phyloP scores from a whole-genome alignment of 2,329 filamentous ascomycete species.

The Cadophora sp. region DNA sequence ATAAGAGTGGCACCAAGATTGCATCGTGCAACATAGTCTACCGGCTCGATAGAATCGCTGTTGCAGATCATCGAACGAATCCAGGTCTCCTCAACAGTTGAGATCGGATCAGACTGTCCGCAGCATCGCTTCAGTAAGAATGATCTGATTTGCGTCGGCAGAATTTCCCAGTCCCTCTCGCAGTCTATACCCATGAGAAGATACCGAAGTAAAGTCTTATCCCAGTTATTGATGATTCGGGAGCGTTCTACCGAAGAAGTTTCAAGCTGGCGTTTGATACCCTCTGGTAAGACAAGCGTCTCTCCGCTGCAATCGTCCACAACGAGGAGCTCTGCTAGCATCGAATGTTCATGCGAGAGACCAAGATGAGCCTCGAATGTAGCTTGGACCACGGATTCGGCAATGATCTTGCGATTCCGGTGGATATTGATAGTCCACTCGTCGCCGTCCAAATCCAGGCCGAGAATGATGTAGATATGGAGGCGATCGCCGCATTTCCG shows the following conservation, averaged over 20 bases:
- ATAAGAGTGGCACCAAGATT: constrained; percentile 34
- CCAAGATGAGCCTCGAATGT: constrained; percentile 34
- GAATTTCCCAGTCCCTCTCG: constrained; percentile 13
- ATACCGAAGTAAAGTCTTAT: constrained; percentile 1
- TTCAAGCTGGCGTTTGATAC: constrained; percentile 34
- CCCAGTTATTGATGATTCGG: constrained; percentile 2
- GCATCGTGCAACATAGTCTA: constrained; percentile 32
- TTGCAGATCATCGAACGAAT: constrained; percentile 35
- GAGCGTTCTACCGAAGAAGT: constrained; percentile 11
- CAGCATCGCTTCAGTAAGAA: constrained; percentile 11
- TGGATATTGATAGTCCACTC: constrained; percentile 27
- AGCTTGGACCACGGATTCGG: constrained; percentile 36
- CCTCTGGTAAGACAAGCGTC: constrained; percentile 24
- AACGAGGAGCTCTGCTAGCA: constrained; percentile 28
- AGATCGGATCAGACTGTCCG: not conserved
- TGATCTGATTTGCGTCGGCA: constrained; percentile 4
- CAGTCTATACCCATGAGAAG: constrained; percentile 15
- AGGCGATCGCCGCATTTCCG: constrained; percentile 16
- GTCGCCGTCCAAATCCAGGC: constrained; percentile 18
- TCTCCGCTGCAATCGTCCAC: constrained; percentile 7
- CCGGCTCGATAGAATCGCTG: constrained; percentile 10
- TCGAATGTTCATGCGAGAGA: constrained; percentile 36
- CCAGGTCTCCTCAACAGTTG: constrained; percentile 14
- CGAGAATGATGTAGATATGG: constrained; percentile 23
- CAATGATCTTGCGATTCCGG: constrained; percentile 33